phyloP scores from a whole-genome alignment of 1,139 yeast species.

The Fermentozyma sake region DNA sequence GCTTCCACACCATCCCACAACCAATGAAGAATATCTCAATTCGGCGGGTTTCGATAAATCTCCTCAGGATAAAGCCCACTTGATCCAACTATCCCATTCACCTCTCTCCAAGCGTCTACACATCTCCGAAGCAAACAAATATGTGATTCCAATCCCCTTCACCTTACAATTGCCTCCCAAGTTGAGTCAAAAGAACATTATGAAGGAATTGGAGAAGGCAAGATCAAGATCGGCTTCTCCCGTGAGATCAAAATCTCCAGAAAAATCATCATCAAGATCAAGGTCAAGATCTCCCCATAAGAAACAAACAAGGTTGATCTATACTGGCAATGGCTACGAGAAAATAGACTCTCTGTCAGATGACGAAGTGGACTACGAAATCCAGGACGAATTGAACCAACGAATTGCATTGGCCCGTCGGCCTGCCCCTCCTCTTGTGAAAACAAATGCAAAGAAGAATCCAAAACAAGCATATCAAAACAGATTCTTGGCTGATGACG shows the following conservation, averaged over 20 bases:
- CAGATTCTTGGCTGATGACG: constrained; percentile 21
- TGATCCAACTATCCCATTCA: constrained; percentile 30
- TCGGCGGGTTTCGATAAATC: constrained; percentile 12
- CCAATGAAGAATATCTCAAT: constrained; percentile 17
- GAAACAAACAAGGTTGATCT: constrained; percentile 26
- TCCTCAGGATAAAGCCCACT: too few relatives aligned
- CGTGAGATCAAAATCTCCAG: constrained; percentile 8
- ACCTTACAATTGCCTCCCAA: constrained; percentile 41
- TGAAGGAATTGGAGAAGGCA: constrained; percentile 5
- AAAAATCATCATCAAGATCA: too few relatives aligned
- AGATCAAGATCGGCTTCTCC: constrained; percentile 13
- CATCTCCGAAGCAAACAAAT: constrained; percentile 23
- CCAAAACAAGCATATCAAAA: constrained; percentile 13
- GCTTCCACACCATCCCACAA: constrained; percentile 20
- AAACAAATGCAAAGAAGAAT: constrained; percentile 9
- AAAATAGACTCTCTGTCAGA: constrained; percentile 28
- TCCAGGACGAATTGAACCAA: constrained; percentile 4
- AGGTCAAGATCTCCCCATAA: constrained; percentile 9
- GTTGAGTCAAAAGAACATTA: constrained; percentile 26
- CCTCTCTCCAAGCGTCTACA: constrained; percentile 37
- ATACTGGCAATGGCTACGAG: constrained; percentile 36
- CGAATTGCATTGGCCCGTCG: constrained; percentile 13
- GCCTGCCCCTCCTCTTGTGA: constrained; percentile 14
- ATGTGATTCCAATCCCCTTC: constrained; percentile 44
- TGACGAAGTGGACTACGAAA: constrained; percentile 14